Base-by-base conservation (phyloP, 176 grass and related monocot genomes). In the Oryza meridionalis region DNA sequence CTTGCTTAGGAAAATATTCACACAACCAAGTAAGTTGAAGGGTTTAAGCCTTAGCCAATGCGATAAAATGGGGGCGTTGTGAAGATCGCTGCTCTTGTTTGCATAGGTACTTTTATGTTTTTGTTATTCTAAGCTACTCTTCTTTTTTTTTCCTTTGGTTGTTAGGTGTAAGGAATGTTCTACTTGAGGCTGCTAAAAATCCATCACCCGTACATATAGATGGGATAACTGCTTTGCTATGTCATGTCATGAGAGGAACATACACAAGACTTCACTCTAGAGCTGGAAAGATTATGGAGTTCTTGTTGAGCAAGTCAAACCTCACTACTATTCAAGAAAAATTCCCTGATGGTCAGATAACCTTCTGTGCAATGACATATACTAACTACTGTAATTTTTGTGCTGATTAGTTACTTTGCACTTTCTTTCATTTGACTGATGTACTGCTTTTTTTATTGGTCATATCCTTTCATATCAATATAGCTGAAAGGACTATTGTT, bases 211-310 rank as follows among this genome's bases (percentile, higher is more conserved):
- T 72, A 77, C 80, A 75, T 75, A 92, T 77, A 79, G 90, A 86
- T 25, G 92, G 92, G 69, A 89, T 55, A 77, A 77, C 80, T 66
- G 87, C 92, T 93, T 91, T 98, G 84, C 44, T 94, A 64, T 95
- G 86, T 72, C 64, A 98, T 84, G 82, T 86, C 64, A 98, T 98
- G 90, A 91, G 83, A 91, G 90, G 95, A 70, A 89, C 85, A 86
- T 87, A 88, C 42, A 64, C 79, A 66, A 94, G 75, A 44, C 92
- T 98, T 84, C 95, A 98, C 69, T 98, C 95, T 70, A 93, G 50
- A 88, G 90, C 90, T 93, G 90, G 70, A 78, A 86, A 81, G 64
- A 79, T 98, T 61, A 91, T 94, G 66, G 82, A 82, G 77, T 91
- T 90, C 72, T 91, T 98, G 84, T 85, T 98, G 69, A 94, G 87